Base-by-base conservation (phyloP, 108 stramenopile species). In the Pseudonitzschia multiseries region DNA sequence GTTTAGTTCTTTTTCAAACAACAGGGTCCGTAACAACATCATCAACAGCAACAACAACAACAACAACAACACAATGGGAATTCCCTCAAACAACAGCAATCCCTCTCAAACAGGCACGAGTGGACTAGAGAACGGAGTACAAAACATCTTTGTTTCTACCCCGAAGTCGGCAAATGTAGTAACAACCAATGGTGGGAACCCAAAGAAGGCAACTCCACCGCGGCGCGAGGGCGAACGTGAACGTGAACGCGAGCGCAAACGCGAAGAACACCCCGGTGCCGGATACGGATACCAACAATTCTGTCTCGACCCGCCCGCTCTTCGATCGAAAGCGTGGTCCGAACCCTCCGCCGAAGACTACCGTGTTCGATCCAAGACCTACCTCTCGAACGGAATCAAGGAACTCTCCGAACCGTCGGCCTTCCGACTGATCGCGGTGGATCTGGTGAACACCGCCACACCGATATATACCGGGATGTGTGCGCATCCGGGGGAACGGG, bases 391-490 rank as follows among this genome's bases (percentile, higher is more conserved):
- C 66, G 80, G 84, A 68, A 70, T 78, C 32, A 97, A 97, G 65
- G 75, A 80, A 46, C 68, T 81, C 26, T 90, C 95, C 10, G 90
- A 86, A 31, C 31, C 79, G 9, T 78, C 86, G 61, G 81, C 89
- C 70, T 96, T 97, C 68, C 82, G 77, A 17, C 75, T 97, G 18
- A 69, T 95, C 60, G 83, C 94, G 5, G 88, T 89, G 12, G 96
- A 97, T 74, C 43, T 97, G 52, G 80, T 97, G 10, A 84, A 94
- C 74, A 65, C 79, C 1, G 76, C 77, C 26, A 68, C 65, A 9
- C 86, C 89, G 15, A 82, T 92, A 22, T 75, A 81, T 74, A 81
- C 77, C 42, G 93, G 95, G 31, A 82, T 97, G 71, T 94, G 93
- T 65, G 79, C 69, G 27, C 92, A 96, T 65, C 93, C 93, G 0